phyloP scores from a whole-genome alignment of 2,329 filamentous ascomycete genomes.

The Aspergillus sp. region DNA sequence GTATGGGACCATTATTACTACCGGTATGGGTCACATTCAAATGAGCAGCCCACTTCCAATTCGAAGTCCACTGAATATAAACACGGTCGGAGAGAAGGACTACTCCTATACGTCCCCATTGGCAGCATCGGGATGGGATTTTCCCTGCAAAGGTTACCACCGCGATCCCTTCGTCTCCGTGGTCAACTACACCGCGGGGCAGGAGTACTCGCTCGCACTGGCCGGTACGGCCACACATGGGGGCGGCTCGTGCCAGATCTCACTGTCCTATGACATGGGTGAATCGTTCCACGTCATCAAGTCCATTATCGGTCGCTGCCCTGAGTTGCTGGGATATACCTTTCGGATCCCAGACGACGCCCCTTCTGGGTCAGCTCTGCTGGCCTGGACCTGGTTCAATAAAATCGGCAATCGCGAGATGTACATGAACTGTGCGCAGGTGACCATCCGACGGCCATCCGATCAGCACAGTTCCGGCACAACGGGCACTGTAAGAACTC shows the following conservation, averaged over 20 bases:
- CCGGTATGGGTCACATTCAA: background rate
- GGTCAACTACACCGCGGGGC: conserved; percentile 62
- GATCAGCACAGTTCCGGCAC: background rate
- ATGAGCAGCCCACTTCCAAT: background rate
- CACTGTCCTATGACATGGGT: conserved; percentile 70
- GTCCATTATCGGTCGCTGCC: conserved; percentile 57
- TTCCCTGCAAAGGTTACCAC: background rate
- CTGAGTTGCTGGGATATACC: conserved; percentile 52
- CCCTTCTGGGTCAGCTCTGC: conserved; percentile 58
- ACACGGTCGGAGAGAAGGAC: background rate
- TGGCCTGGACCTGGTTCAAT: conserved; percentile 78
- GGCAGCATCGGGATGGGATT: background rate
- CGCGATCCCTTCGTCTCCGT: conserved; percentile 35
- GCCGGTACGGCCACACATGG: conserved; percentile 61
- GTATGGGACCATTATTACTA: background rate
- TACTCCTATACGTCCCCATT: background rate
- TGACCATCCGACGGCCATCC: conserved; percentile 53
- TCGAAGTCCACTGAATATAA: background rate
- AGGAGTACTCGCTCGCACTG: conserved; percentile 62
- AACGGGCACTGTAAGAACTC: background rate
- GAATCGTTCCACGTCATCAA: conserved; percentile 67
- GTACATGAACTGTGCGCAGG: conserved; percentile 79
- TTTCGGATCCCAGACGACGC: conserved; percentile 66
- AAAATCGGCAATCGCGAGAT: conserved; percentile 73
- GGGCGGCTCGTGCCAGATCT: conserved; percentile 74